Evolutionary conservation across 208 protist species (phyloP).

Genomic region (Acanthamoeba lenticulata): DNA sequence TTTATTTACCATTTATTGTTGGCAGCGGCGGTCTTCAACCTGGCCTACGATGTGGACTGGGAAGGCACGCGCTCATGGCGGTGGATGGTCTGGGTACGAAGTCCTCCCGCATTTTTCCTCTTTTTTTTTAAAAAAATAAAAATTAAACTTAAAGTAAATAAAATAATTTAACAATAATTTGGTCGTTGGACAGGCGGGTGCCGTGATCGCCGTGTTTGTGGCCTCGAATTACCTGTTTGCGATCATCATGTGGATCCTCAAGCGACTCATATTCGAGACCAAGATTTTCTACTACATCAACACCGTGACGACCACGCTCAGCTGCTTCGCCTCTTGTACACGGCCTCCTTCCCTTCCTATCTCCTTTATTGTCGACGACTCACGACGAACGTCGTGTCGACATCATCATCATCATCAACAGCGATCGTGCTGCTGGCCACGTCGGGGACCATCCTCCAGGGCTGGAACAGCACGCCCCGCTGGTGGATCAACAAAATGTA

Average conservation of each 20-base stretch:
- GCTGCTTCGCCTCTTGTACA: background rate
- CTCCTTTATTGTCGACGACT: background rate
- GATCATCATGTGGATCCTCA: background rate
- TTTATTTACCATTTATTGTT: background rate
- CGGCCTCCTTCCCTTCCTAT: background rate
- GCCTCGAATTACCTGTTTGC: background rate
- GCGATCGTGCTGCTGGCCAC: background rate
- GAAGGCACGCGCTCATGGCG: background rate
- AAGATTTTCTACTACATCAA: conserved; percentile 30
- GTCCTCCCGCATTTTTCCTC: background rate
- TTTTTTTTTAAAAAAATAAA: background rate
- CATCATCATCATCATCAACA: too few species aligned
- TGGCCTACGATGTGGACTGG: background rate
- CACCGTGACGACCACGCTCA: background rate
- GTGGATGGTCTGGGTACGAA: background rate
- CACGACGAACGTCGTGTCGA: background rate
- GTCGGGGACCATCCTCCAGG: background rate
- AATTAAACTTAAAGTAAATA: background rate
- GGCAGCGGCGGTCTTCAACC: background rate
- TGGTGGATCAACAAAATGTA: conserved; percentile 7
- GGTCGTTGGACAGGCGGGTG: background rate
- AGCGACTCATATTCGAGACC: background rate
- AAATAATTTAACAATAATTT: background rate
- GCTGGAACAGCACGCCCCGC: background rate
- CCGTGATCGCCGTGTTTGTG: background rate